These are phyloP conservation scores for Ceratorhiza oryzae-sativae DNA, from an alignment of 1,284 basidiomycete genomes.

Conservation along the genomic window DNA sequence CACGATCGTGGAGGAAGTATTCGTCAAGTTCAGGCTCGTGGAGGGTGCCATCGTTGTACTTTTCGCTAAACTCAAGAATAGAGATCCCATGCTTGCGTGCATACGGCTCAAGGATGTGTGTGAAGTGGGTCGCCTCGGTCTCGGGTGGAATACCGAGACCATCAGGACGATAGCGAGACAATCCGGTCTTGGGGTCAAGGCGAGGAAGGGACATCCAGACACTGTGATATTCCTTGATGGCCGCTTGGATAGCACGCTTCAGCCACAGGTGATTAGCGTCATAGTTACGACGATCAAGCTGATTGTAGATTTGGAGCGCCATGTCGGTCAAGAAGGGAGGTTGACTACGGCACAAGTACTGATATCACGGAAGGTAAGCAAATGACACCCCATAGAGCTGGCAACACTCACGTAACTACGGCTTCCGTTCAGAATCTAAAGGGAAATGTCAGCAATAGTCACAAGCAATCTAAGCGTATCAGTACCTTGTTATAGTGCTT, in stretches of 20 bases:
- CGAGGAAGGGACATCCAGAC: slow-evolving; percentile 95
- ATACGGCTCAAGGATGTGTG: slow-evolving; percentile 94
- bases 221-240: slow-evolving; percentile 98
- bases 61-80: slow-evolving; percentile 97
- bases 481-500: slow-evolving; percentile 88
- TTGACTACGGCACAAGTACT: slow-evolving; percentile 95
- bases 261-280: slow-evolving; percentile 90
- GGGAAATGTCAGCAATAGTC: slow-evolving; percentile 39
- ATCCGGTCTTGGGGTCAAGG: slow-evolving; percentile 90
- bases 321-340: slow-evolving; percentile 99
- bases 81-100: slow-evolving; percentile 92
- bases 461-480: not conserved
- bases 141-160: slow-evolving; percentile 98
- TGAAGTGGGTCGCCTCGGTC: slow-evolving; percentile 98
- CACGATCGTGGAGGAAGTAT: slow-evolving; percentile 96
- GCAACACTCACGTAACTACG: slow-evolving; percentile 48
- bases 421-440: slow-evolving; percentile 53
- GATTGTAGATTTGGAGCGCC: slow-evolving; percentile 97
- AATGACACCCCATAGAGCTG: slow-evolving; percentile 61
- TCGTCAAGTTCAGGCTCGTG: slow-evolving; percentile 92
- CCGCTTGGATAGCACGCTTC: slow-evolving; percentile 92
- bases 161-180: slow-evolving; percentile 92
- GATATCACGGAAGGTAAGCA: slow-evolving; percentile 46
- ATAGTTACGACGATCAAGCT: slow-evolving; percentile 85
- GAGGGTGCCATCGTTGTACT: slow-evolving; percentile 87